Conservation (phyloP, 495 filamentous ascomycete species). For the Thermothielavioides terrestris region DNA sequence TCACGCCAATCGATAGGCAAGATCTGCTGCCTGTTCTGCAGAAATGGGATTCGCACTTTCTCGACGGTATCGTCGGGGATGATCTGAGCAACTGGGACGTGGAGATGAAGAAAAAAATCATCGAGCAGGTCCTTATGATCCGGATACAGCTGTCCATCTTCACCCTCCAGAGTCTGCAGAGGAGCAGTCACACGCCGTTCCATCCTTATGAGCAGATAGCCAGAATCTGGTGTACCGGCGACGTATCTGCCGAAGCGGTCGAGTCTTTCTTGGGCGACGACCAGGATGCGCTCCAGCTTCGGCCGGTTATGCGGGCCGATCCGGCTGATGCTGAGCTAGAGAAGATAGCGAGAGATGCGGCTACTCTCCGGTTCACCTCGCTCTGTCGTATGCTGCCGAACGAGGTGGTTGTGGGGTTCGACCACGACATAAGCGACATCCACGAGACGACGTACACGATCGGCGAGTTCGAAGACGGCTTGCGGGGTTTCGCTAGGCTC, state of each 20-base stretch:
- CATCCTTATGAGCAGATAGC: constrained; percentile 8
- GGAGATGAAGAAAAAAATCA: constrained; percentile 1
- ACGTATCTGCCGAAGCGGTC: constrained; percentile 7
- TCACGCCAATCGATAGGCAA: neutral
- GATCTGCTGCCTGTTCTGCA: constrained; percentile 11
- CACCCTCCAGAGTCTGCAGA: constrained; percentile 4
- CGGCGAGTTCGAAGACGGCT: neutral
- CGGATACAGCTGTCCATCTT: constrained; percentile 19
- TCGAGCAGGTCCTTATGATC: constrained; percentile 14
- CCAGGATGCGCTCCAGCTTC: constrained; percentile 10
- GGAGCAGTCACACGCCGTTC: neutral
- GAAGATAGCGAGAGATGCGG: neutral
- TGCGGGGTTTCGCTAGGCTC: neutral
- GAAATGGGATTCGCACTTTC: constrained; percentile 11
- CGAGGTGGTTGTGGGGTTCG: neutral
- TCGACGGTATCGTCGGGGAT: constrained; percentile 5
- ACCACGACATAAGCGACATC: neutral
- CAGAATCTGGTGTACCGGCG: constrained; percentile 14
- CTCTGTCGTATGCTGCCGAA: constrained; percentile 6
- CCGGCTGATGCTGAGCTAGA: constrained; percentile 1
- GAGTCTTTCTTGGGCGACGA: constrained; percentile 4
- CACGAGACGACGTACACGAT: neutral
- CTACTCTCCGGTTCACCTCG: neutral
- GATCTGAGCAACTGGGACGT: neutral
- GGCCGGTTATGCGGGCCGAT: neutral